These are phyloP conservation scores for Tricholoma furcatifolium DNA, from an alignment of 768 basidiomycete species.

Conservation along the genomic window DNA sequence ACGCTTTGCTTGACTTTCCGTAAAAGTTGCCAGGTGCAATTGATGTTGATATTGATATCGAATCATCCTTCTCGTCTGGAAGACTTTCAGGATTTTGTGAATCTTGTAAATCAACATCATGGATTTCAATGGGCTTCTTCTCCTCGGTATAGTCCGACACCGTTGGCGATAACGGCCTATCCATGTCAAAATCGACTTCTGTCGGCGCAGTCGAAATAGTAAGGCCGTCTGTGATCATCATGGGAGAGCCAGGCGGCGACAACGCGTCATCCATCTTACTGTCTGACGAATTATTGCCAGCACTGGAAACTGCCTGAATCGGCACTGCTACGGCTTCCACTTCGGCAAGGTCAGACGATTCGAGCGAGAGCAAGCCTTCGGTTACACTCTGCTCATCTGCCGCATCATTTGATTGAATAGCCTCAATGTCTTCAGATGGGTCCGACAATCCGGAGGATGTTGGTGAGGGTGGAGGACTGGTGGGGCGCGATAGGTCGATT, in stretches of 20 bases:
- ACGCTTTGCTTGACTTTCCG: slow-evolving; percentile 5
- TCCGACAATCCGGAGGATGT: neutral
- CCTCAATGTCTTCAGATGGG: neutral
- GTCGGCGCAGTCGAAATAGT: neutral
- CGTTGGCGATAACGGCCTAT: slow-evolving; percentile 6
- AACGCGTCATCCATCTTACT: neutral
- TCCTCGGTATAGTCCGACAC: slow-evolving; percentile 8
- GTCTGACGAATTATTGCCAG: neutral
- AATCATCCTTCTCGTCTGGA: neutral
- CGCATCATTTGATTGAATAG: slow-evolving; percentile 24
- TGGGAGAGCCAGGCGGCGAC: slow-evolving; percentile 6
- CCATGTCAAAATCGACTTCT: slow-evolving; percentile 10
- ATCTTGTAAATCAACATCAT: slow-evolving; percentile 4
- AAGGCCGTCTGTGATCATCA: too few relatives aligned
- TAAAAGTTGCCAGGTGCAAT: slow-evolving; percentile 13
- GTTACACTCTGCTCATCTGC: slow-evolving; percentile 27
- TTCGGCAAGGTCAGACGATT: slow-evolving; percentile 26
- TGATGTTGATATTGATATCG: neutral
- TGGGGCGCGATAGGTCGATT: neutral
- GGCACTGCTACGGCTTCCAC: slow-evolving; percentile 2
- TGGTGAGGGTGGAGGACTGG: slow-evolving; percentile 2
- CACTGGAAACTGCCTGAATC: neutral
- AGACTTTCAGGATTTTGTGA: neutral
- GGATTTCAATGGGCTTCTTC: slow-evolving; percentile 9
- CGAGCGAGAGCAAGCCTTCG: slow-evolving; percentile 25